Evolutionary conservation across 2,329 filamentous ascomycete species (phyloP).

Genomic region (Phyllosticta citriasiana): DNA sequence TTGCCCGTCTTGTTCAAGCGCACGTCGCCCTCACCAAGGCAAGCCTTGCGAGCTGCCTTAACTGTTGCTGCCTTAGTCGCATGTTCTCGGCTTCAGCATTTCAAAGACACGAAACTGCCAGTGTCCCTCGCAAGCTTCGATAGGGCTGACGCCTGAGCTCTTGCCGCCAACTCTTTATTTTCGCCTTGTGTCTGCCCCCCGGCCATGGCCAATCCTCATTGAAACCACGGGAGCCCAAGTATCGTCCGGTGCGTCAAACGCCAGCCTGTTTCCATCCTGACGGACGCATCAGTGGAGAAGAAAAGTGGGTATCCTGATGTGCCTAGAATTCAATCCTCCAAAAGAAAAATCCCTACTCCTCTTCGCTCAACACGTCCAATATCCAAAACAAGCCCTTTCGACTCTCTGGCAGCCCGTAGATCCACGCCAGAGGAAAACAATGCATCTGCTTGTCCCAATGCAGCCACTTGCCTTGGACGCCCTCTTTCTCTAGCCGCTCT

Average conservation of each 20-base stretch:
- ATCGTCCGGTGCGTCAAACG: too few relatives aligned
- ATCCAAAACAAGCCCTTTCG: conserved; percentile 38
- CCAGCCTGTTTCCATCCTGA: too few relatives aligned
- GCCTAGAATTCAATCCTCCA: too few relatives aligned
- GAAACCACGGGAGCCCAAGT: background rate
- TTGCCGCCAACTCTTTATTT: background rate
- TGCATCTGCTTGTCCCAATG: conserved; percentile 53
- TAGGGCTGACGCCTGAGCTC: background rate
- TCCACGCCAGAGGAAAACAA: conserved; percentile 44
- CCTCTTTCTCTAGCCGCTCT: conserved; percentile 33
- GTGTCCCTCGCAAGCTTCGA: background rate
- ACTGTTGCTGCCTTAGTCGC: background rate
- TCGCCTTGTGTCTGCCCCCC: background rate
- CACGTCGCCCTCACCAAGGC: background rate
- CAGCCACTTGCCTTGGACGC: conserved; percentile 45
- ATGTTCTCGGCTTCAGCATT: background rate
- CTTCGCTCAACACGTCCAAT: conserved; percentile 22
- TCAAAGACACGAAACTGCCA: background rate
- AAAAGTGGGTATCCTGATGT: background rate
- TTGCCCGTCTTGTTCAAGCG: background rate
- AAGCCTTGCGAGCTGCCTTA: background rate
- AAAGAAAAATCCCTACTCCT: background rate
- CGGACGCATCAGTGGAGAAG: background rate
- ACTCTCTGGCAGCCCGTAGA: conserved; percentile 40
- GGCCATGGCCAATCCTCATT: background rate